Evolutionary conservation across 805 yeast species (phyloP), one percentile per base, ranked within the genome.

Genomic region (Candida corydali): DNA sequence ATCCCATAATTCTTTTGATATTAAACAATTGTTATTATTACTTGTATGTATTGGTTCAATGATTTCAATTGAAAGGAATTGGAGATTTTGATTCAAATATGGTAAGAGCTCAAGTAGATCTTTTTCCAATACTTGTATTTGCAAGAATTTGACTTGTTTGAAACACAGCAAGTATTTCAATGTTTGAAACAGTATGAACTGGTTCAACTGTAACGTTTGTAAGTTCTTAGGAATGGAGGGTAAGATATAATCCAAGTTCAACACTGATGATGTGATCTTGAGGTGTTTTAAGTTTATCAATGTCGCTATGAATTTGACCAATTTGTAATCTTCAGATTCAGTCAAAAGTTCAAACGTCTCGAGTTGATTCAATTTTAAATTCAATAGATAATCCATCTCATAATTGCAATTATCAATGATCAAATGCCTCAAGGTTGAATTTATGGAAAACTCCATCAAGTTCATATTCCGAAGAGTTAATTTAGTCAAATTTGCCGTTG

Each of bases 1-100:
- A 14, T 28, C 14, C 38, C 38, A 35, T n/a, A 18, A 10, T 12
- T 35, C 38, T 17, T 35, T 14, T 17, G 38, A 25, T 17, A 35
- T 35, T 23, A 35, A 25, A 24, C 34, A 28, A 24, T 17, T 32
- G 3, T 24, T 6, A 26, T 29, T 29, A 26, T 35, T 35, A 17
- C 24, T 19, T 8, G 19, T 23, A 25, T 35, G 17, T 12, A 9
- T 26, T 19, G 10, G 10, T 28, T 35, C 38, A 4, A 30, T 12
- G 8, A 35, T 26, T 19, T 24, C 17, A 8, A 35, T 25, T 22
- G 34, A 23, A 17, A 35, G 17, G 16, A 35, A 35, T 17, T 12
- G 5, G 9, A 35, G n/a, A 28, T 15, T 28, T 11, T 18, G 27
- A 24, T 24, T 26, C 10, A 35, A 30, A 16, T 17, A 35, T 18